Evolutionary conservation across 2,329 filamentous ascomycete species (phyloP).

Genomic region (Trichoderma simmonsii): DNA sequence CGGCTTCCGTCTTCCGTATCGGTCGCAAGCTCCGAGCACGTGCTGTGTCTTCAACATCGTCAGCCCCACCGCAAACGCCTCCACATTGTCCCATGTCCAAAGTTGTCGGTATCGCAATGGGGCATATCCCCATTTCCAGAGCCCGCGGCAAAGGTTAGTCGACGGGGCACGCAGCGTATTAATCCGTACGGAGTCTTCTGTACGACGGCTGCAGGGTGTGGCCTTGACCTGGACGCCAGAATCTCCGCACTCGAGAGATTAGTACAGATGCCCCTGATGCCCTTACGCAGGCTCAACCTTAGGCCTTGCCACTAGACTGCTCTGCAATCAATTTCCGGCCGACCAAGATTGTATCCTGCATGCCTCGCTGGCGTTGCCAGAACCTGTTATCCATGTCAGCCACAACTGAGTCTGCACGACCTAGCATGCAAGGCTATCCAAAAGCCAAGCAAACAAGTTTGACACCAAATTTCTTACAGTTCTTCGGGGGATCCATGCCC

Average conservation of each 20-base stretch:
- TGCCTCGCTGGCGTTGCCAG: conserved; percentile 59
- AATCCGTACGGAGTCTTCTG: not conserved
- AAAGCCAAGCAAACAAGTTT: not conserved
- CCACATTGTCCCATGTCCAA: conserved; percentile 3
- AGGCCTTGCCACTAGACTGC: conserved; percentile 28
- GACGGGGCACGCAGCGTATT: not conserved
- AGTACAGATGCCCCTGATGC: not conserved
- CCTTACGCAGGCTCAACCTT: conserved; percentile 1
- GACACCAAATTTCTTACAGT: conserved; percentile 35
- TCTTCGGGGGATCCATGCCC: conserved; percentile 52
- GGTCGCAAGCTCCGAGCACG: conserved; percentile 13
- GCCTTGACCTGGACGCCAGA: not conserved
- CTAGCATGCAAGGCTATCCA: not conserved
- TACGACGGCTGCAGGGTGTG: not conserved
- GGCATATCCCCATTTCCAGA: conserved; percentile 2
- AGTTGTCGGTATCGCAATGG: conserved; percentile 9
- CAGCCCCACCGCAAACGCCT: conserved; percentile 7
- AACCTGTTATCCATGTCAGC: conserved; percentile 43
- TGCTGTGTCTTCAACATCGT: not conserved
- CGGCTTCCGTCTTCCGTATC: conserved; percentile 11
- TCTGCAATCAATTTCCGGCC: conserved; percentile 55
- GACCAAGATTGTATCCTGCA: conserved; percentile 55
- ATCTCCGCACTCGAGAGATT: not conserved
- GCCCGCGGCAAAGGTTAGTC: not conserved
- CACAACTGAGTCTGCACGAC: not conserved